Conservation (phyloP, 2,329 filamentous ascomycete genomes). For the Apiospora koreana region DNA sequence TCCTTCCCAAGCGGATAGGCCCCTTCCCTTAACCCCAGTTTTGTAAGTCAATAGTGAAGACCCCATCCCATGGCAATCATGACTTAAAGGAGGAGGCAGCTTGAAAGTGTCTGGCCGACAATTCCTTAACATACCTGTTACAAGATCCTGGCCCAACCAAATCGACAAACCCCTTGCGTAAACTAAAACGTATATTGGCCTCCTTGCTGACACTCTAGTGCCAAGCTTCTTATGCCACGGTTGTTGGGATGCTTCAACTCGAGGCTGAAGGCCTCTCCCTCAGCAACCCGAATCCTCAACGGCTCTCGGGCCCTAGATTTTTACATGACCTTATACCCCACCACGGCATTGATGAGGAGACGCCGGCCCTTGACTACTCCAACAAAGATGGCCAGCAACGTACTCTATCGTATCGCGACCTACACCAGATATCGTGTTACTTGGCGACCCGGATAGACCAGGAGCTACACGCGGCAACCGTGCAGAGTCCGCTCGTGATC, state of each 20-base stretch:
- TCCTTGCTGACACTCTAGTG: neutral
- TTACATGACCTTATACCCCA: conserved; percentile 37
- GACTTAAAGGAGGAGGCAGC: neutral
- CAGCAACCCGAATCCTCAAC: conserved; percentile 44
- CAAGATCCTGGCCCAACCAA: neutral
- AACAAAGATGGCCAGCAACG: neutral
- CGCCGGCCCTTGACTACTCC: conserved; percentile 15
- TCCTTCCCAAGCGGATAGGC: neutral
- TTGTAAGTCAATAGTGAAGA: neutral
- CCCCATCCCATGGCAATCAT: neutral
- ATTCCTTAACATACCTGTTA: neutral
- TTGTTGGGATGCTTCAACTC: neutral
- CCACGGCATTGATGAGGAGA: neutral
- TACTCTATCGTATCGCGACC: conserved; percentile 59
- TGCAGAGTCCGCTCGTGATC: conserved; percentile 52
- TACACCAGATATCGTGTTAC: conserved; percentile 59
- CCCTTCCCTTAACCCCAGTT: neutral
- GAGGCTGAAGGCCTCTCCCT: conserved; percentile 39
- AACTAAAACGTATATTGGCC: neutral
- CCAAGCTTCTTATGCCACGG: neutral
- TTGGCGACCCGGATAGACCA: conserved; percentile 55
- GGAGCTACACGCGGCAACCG: conserved; percentile 25
- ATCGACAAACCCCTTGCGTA: neutral
- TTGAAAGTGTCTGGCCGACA: neutral
- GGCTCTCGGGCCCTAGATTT: conserved; percentile 44